A percentile compares a stretch with the other conserved stretches of the same genome.
phyloP scores from a whole-genome alignment of 1,139 yeast genomes.

The Candida smagusa region DNA sequence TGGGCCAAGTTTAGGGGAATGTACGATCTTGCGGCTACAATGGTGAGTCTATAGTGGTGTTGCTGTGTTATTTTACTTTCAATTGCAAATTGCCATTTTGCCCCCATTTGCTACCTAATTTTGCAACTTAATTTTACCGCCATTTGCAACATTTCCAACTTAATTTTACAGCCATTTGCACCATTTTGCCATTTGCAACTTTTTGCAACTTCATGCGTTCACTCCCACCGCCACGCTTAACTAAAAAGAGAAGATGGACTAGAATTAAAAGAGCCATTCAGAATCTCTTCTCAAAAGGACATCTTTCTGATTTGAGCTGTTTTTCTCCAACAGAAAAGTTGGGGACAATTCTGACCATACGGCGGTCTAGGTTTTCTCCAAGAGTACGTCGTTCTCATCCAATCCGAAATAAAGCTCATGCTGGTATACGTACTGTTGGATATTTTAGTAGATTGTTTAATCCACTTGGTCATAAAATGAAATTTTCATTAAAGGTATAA shows the following conservation, averaged over 20 bases:
- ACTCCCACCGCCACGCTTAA: conserved; percentile 44
- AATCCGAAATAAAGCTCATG: conserved; percentile 15
- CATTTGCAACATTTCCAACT: no score
- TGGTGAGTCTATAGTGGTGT: no score
- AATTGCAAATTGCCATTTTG: no score
- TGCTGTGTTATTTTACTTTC: no score
- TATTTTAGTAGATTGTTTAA: conserved; percentile 17
- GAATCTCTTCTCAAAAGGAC: conserved; percentile 26
- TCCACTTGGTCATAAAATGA: background rate
- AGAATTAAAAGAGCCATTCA: conserved; percentile 31
- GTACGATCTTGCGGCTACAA: no score
- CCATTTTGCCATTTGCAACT: background rate
- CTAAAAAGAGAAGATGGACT: conserved; percentile 36
- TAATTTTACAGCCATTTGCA: background rate
- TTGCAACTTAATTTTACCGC: no score
- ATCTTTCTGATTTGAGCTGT: conserved; percentile 27
- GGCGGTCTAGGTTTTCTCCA: background rate
- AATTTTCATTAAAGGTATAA: background rate
- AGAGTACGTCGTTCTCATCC: conserved; percentile 12
- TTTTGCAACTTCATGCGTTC: conserved; percentile 28
- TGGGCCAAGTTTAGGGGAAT: background rate
- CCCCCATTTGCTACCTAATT: no score
- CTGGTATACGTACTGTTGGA: conserved; percentile 24
- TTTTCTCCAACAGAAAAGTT: conserved; percentile 11
- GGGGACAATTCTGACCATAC: conserved; percentile 1